A percentile compares a stretch with the other conserved stretches of the same genome.
Conservation (phyloP, 768 basidiomycete species). For the Amanita subjunquillea region DNA sequence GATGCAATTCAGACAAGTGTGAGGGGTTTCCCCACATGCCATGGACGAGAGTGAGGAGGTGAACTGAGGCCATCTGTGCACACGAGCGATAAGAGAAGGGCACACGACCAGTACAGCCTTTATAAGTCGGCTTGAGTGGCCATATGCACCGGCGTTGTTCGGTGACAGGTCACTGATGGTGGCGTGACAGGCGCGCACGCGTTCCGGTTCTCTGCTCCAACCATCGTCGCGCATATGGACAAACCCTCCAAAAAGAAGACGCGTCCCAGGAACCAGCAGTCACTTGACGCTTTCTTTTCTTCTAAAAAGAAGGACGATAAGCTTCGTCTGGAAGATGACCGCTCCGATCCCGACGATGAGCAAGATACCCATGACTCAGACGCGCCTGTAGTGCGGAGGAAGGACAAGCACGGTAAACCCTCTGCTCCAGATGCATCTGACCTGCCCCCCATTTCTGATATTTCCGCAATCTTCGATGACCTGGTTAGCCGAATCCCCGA, state of each 20-base stretch:
- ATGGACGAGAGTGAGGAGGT: constrained; percentile 42
- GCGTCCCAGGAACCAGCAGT: constrained; percentile 35
- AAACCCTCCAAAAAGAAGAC: constrained; percentile 30
- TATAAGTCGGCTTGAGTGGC: background rate
- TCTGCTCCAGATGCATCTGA: constrained; percentile 46
- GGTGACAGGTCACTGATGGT: constrained; percentile 1
- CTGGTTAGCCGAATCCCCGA: constrained; percentile 56
- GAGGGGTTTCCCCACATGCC: constrained; percentile 78
- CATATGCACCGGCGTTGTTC: background rate
- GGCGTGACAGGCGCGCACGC: background rate
- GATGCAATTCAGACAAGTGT: constrained; percentile 50
- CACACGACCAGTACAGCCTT: background rate
- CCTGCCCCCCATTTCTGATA: constrained; percentile 69
- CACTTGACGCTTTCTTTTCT: constrained; percentile 46
- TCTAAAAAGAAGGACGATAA: constrained; percentile 19
- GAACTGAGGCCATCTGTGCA: constrained; percentile 12
- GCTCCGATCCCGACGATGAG: constrained; percentile 20
- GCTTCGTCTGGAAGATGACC: constrained; percentile 8
- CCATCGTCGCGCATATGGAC: constrained; percentile 28
- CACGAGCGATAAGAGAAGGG: background rate
- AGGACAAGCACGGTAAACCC: constrained; percentile 22
- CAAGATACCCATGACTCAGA: constrained; percentile 23
- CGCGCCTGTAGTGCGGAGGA: constrained; percentile 17
- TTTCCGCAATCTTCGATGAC: constrained; percentile 67
- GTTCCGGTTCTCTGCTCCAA: background rate